phyloP scores from a whole-genome alignment of 495 filamentous ascomycete species.

The Penicillium silybi region DNA sequence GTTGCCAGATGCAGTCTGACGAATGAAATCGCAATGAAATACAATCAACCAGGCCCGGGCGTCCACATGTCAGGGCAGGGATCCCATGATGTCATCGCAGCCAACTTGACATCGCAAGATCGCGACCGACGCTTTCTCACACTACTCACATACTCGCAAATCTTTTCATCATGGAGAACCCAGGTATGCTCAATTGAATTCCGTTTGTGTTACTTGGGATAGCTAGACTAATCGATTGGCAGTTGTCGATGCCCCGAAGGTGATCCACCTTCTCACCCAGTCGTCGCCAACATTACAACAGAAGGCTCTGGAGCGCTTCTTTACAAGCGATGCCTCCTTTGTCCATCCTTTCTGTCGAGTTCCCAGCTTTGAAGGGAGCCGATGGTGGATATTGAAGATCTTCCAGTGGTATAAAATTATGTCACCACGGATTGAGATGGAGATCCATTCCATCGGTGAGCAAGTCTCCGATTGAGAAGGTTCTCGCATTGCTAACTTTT shows the following conservation, averaged over 20 bases:
- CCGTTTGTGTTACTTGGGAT: background rate
- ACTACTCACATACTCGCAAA: background rate
- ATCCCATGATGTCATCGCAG: conserved; percentile 19
- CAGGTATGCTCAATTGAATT: conserved; percentile 22
- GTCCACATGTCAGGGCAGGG: conserved; percentile 6
- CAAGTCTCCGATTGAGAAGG: background rate
- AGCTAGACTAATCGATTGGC: background rate
- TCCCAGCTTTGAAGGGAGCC: conserved; percentile 51
- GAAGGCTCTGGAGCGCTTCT: conserved; percentile 62
- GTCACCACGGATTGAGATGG: conserved; percentile 66
- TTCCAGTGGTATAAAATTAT: conserved; percentile 87
- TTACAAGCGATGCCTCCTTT: conserved; percentile 65
- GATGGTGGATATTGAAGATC: conserved; percentile 61
- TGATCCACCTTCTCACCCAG: conserved; percentile 66
- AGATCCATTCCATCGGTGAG: conserved; percentile 65
- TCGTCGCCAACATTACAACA: conserved; percentile 59
- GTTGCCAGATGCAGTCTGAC: too few species aligned
- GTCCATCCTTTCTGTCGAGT: conserved; percentile 78
- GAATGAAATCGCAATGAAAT: too few species aligned
- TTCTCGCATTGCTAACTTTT: background rate
- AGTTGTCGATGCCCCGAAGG: conserved; percentile 52
- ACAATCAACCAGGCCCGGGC: background rate
- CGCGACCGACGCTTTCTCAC: background rate
- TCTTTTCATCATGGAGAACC: conserved; percentile 18
- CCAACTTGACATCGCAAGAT: background rate